Base-by-base conservation (phyloP, 768 basidiomycete genomes). In the Leccinum subgranulosum region DNA sequence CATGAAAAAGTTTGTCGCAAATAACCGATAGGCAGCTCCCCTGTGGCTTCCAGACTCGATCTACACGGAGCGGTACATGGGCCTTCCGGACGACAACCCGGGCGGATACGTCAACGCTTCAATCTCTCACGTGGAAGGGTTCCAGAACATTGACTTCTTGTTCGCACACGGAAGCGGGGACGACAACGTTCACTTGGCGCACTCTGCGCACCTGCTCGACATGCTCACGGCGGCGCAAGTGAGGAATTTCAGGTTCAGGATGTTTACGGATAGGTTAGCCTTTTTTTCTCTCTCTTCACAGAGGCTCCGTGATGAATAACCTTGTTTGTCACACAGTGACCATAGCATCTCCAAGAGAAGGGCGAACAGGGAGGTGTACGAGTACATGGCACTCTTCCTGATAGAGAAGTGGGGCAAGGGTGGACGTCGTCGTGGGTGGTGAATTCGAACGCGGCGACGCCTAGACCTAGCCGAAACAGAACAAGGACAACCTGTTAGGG, bases 1-100 rank as follows among this genome's bases (percentile, higher is more conserved):
- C 52, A 41, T 39, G 25, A 10, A 11, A 23, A 5, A 4, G 8
- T 33, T 28, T 53, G 31, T 41, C 56, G 49, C 11, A 15, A 31
- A 41, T 17, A 9, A 5, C 28, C 31, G 50, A 43, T n/a, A 43
- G 17, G 36, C 51, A 7, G 21, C 53, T 60, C 27, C 36, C 19
- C 29, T n/a, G 19, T 31, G 55, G 17, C 46, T 48, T 39, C 14
- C 63, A 90, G 94, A 98, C 75, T 89, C 94, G 0, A 88, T 98
- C 61, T 98, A 98, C 72, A 99, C 97, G 2, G 97, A 99, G 65
- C 86, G 97, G 17, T 98, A 98, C 79, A 94, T 98, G 94, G 84
- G 86, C 62, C 80, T 90, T 25, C 94, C 94, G 0, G 70, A 78
- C 15, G 74, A 82, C 10, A 98, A 98, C 70, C 82, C 82, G 0